Evolutionary conservation across 2,329 filamentous ascomycete species (phyloP).

Genomic region (Fusarium transvaalense): DNA sequence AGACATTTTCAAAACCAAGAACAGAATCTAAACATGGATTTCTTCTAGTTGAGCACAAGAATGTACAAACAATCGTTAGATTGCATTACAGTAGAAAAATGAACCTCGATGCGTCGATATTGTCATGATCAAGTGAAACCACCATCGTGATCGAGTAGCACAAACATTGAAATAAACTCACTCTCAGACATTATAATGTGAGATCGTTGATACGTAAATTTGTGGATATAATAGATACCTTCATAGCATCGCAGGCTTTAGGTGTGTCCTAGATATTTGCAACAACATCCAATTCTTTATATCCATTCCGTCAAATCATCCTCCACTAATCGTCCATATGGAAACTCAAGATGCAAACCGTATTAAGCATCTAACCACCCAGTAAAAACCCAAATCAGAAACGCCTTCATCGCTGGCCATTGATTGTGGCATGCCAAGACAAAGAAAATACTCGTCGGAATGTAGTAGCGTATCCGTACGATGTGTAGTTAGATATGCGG

Average conservation of each 20-base stretch:
- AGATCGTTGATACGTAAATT: constrained; percentile 22
- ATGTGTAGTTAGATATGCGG: constrained; percentile 6
- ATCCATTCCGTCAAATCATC: constrained; percentile 10
- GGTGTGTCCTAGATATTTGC: constrained; percentile 13
- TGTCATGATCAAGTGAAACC: neutral
- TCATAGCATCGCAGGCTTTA: constrained; percentile 9
- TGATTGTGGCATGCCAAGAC: constrained; percentile 24
- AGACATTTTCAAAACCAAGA: neutral
- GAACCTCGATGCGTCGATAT: neutral
- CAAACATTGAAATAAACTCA: neutral
- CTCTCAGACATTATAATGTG: neutral
- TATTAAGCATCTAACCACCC: constrained; percentile 7
- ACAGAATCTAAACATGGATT: neutral
- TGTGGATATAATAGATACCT: constrained; percentile 18
- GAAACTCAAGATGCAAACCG: constrained; percentile 15
- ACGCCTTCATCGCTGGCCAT: constrained; percentile 35
- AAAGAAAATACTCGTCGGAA: constrained; percentile 9
- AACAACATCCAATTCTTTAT: constrained; percentile 10
- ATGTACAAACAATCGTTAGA: neutral
- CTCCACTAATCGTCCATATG: neutral
- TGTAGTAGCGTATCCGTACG: constrained; percentile 8
- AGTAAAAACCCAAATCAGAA: constrained; percentile 21
- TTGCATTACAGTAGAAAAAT: neutral
- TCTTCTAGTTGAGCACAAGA: neutral
- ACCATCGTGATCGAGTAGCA: neutral